Base-by-base conservation (phyloP, 179 eudicot species). In the Amaranthus tricolor region DNA sequence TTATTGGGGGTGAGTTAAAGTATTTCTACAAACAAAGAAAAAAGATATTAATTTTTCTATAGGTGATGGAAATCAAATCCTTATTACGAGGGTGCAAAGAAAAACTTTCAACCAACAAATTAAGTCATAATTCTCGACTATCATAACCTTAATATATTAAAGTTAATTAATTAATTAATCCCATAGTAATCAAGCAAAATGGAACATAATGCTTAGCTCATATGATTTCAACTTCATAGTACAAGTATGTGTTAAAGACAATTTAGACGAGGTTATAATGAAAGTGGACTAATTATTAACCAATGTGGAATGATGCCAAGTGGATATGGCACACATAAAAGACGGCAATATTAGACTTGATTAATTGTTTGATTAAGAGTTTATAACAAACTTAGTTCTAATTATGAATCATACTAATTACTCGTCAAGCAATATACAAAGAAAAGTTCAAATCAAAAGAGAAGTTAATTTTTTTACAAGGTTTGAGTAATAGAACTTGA, bases 311-410 rank as follows among this genome's bases (percentile, higher is more conserved):
- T 31, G 40, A 44, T 47, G 86, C 80, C 88, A 88, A 58, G 84
- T 86, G 90, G 86, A 76, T 47, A 62, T 17, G 17, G 53, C 64
- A 48, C 45, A 54, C 45, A 62, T 7, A 61, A 80, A 10, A 85
- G 90, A 70, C 88, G 85, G 88, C 87, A 62, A 7, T 66, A 50
- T 17, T 62, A 24, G 62, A 51, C 61, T 74, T 44, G 70, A 76
- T 68, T 81, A 70, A 49, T 78, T 47, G 62, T 68, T 67, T 66
- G 63, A 66, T 84, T 68, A 63, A 45, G 47, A 15, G 43, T 49
- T 76, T 45, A 76, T 81, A 56, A 55, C 43, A 49, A 74, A 44
- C 55, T 5, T 40, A 31, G 40, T 31, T 31, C 40, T 31, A 31
- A 31, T 31, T 31, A 31, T 12, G 67, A 40, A 44, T 67, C 31